Evolutionary conservation across 331 rosid species (phyloP).

Genomic region (Erythrophleum ivorense): DNA sequence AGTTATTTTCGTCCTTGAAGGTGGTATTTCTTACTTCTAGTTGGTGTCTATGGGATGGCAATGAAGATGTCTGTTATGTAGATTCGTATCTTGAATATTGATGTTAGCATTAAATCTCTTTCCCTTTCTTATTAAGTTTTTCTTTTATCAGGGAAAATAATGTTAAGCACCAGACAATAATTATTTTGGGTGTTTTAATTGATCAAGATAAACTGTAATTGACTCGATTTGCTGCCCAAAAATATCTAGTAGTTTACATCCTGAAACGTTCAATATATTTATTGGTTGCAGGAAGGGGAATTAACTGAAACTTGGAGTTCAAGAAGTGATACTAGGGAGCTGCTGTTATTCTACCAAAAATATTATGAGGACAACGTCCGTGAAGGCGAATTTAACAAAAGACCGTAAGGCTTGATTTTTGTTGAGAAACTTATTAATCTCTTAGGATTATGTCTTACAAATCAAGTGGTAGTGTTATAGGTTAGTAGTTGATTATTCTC

Average conservation of each 20-base stretch:
- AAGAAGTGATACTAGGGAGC: conserved; percentile 51
- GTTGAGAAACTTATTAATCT: conserved; percentile 3
- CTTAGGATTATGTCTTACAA: not conserved
- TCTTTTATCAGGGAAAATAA: not conserved
- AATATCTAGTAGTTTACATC: not conserved
- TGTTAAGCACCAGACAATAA: not conserved
- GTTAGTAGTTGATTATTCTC: not conserved
- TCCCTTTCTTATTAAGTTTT: not conserved
- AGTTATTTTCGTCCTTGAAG: conserved; percentile 4
- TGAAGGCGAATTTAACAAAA: conserved; percentile 61
- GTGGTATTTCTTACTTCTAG: conserved; percentile 24
- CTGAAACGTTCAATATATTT: not conserved
- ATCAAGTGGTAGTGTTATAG: not conserved
- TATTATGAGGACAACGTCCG: conserved; percentile 52
- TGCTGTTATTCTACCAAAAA: conserved; percentile 48
- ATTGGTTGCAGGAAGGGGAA: conserved; percentile 52
- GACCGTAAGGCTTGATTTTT: conserved; percentile 57
- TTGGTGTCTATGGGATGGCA: not conserved
- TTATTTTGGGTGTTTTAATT: not conserved
- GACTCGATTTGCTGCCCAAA: not conserved
- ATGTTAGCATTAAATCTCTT: not conserved
- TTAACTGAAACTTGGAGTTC: conserved; percentile 32
- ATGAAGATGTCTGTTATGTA: not conserved
- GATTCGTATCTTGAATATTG: not conserved
- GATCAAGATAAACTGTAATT: conserved; percentile 6